phyloP scores from a whole-genome alignment of 352 stramenopile species.

The Elongisporangium prolatum region DNA sequence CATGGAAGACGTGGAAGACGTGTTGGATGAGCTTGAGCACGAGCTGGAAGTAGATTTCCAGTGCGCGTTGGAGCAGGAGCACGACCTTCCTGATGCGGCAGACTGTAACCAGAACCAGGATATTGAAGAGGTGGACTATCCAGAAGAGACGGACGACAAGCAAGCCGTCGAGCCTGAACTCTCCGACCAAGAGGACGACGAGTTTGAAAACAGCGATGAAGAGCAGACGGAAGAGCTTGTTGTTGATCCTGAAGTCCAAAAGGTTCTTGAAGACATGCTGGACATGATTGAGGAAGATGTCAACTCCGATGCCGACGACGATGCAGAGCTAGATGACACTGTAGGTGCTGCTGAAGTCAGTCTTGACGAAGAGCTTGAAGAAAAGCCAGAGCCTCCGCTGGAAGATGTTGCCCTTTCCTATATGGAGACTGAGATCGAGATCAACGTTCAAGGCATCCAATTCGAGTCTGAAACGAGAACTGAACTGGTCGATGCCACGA shows the following conservation, averaged over 20 bases:
- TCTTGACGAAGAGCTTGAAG: neutral
- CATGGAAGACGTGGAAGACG: slow-evolving; percentile 1
- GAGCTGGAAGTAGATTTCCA: slow-evolving; percentile 5
- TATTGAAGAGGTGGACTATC: slow-evolving; percentile 6
- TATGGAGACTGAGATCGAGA: slow-evolving; percentile 3
- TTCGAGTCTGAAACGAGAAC: slow-evolving; percentile 17
- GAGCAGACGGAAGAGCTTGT: slow-evolving; percentile 8
- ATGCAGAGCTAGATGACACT: slow-evolving; percentile 4
- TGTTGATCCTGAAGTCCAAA: slow-evolving; percentile 20
- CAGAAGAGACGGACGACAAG: slow-evolving; percentile 8
- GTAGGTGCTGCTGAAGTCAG: slow-evolving; percentile 2
- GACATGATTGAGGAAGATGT: slow-evolving; percentile 14
- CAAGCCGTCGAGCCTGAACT: neutral
- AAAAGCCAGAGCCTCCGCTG: neutral
- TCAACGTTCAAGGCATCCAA: slow-evolving; percentile 2
- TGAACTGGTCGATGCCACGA: slow-evolving; percentile 18
- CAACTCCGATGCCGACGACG: slow-evolving; percentile 8
- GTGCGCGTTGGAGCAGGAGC: neutral
- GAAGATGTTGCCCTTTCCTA: neutral
- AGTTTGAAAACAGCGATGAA: slow-evolving; percentile 5
- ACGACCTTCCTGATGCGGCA: neutral
- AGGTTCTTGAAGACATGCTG: slow-evolving; percentile 19
- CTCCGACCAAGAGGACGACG: slow-evolving; percentile 6
- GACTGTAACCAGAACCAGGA: slow-evolving; percentile 1
- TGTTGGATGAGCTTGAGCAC: slow-evolving; percentile 6